These are phyloP conservation scores for Pythium brachiatum DNA, from an alignment of 352 stramenopile species.

Conservation along the genomic window DNA sequence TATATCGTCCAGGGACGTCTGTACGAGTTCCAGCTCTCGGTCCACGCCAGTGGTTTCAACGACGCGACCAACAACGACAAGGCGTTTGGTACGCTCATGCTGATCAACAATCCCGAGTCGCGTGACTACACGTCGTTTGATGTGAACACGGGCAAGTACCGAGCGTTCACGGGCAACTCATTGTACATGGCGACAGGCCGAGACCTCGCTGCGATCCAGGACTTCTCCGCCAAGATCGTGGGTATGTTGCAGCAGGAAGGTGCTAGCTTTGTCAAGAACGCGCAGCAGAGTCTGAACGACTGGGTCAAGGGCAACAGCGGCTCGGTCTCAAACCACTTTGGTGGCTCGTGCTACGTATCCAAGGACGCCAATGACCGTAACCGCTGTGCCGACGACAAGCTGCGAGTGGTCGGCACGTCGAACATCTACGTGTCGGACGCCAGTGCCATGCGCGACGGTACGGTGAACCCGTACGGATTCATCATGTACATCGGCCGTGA, in stretches of 20 bases:
- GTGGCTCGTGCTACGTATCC: conserved; percentile 67
- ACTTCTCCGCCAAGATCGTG: conserved; percentile 46
- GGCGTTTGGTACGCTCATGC: conserved; percentile 41
- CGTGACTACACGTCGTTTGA: conserved; percentile 45
- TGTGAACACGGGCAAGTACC: conserved; percentile 30
- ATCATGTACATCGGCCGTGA: conserved; percentile 71
- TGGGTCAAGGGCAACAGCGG: conserved; percentile 38
- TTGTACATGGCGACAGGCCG: conserved; percentile 42
- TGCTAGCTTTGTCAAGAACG: conserved; percentile 15
- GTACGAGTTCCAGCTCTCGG: conserved; percentile 66
- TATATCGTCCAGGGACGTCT: conserved; percentile 46
- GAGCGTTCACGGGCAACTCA: conserved; percentile 34
- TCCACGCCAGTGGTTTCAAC: conserved; percentile 44
- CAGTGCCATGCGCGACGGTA: conserved; percentile 59
- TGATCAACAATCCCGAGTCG: conserved; percentile 60
- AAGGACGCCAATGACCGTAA: conserved; percentile 37
- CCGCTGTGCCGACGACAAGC: conserved; percentile 57
- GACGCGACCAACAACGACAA: conserved; percentile 31
- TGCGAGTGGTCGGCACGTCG: conserved; percentile 54
- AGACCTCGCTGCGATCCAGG: conserved; percentile 59
- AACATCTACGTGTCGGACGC: conserved; percentile 69
- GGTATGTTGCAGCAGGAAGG: conserved; percentile 35
- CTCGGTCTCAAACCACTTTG: conserved; percentile 56
- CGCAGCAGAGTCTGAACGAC: conserved; percentile 29
- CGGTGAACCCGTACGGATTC: conserved; percentile 71